Evolutionary conservation across 257 asterid species (phyloP), one percentile per base, ranked within the genome.

Genomic region (Thymus mandschuricus): DNA sequence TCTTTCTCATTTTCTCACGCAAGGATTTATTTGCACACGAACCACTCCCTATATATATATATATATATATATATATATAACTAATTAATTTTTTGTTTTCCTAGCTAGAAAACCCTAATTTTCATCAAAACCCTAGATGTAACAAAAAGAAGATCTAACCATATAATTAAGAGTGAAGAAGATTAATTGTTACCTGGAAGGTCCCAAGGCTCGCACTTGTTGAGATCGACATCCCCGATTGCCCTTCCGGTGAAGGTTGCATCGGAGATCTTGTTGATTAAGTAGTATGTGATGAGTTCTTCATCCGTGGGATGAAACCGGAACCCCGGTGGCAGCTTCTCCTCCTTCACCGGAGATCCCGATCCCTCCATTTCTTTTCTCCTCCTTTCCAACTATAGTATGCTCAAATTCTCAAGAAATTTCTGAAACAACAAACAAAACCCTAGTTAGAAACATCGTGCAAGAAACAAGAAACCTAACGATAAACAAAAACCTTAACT

Each of bases 121-220:
- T 29, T 52, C 6, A 4, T 21, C 28, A 4, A 57, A 79, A 74
- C 79, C 85, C 83, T 84, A 76, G 46, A 49, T 63, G 35, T 2
- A 35, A 11, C 33, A 31, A 49, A 46, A 35, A 5, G 49, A 67
- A n/a, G 45, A 5, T 2, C 4, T 9, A 7, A 3, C 5, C 1
- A 11, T 10, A 21, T 21, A 52, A 21, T 21, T 21, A 21, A 5
- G n/a, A 8, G 50, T 48, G 38, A 5, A 78, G 34, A 71, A 70
- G 65, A 12, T 3, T 78, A 85, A 2, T 21, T 15, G 30, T 15
- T 52, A 58, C 97, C 96, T 81, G 97, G 98, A 79, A 93, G 96
- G 86, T 88, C 96, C 97, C 98, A 93, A 0, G 98, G 98, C 86
- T 93, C 98, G 38, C 85, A 83, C 78, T 93, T 93, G 86, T 91